Evolutionary conservation across 352 stramenopile genomes (phyloP).

Genomic region (Detonula confervacea): DNA sequence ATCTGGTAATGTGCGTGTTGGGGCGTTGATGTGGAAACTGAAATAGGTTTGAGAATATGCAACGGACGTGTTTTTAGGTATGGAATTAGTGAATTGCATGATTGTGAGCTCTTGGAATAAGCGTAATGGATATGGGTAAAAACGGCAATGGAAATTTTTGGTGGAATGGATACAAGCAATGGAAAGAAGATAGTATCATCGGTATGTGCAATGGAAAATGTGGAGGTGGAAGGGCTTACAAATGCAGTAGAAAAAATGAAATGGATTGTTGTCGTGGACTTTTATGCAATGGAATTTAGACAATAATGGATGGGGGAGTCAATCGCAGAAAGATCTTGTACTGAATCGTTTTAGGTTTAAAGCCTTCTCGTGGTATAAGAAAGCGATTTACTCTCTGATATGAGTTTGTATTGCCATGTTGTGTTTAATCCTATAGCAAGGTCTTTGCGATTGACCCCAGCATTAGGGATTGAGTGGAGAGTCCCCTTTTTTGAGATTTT

Average conservation of each 20-base stretch:
- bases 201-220: constrained; percentile 20
- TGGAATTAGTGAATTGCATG: no score
- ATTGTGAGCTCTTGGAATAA: no score
- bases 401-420: no score
- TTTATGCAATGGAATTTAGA: constrained; percentile 11
- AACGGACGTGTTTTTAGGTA: no score
- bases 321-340: background rate
- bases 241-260: no score
- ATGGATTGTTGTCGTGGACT: constrained; percentile 32
- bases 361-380: constrained; percentile 24
- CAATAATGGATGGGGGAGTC: background rate
- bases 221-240: no score
- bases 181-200: constrained; percentile 15
- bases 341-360: background rate
- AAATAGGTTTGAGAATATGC: no score
- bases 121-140: constrained; percentile 31
- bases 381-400: constrained; percentile 18
- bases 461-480: no score
- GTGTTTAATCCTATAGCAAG: no score
- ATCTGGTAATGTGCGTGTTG: constrained; percentile 42
- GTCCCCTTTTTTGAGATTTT: no score
- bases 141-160: constrained; percentile 33
- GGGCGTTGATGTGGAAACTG: no score
- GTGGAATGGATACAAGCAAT: constrained; percentile 47
- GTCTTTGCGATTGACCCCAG: no score